These are phyloP conservation scores for Eragrostis curvula DNA, from an alignment of 176 grass and related monocot genomes.

Conservation along the genomic window DNA sequence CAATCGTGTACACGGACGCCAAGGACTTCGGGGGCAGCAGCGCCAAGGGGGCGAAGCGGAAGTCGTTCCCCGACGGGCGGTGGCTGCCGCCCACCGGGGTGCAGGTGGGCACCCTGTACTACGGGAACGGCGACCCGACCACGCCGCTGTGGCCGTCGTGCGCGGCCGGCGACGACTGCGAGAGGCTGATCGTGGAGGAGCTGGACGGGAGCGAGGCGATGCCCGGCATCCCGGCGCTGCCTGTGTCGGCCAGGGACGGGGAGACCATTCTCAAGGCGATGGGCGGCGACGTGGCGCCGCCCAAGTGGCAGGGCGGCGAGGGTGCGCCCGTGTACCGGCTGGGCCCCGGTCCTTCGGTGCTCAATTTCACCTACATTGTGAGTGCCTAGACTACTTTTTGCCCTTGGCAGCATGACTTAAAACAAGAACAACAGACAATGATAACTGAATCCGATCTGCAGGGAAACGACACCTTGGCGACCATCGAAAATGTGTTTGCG, in stretches of 20 bases:
- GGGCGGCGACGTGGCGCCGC: conserved; percentile 66
- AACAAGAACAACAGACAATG: background rate
- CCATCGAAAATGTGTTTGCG: conserved; percentile 86
- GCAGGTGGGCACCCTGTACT: conserved; percentile 68
- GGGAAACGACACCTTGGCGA: conserved; percentile 78
- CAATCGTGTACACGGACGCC: conserved; percentile 76
- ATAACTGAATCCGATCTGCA: conserved; percentile 28
- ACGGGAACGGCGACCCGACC: conserved; percentile 66
- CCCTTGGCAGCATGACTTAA: background rate
- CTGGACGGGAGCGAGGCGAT: conserved; percentile 60
- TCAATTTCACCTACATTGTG: conserved; percentile 86
- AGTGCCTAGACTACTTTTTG: background rate
- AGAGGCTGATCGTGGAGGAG: conserved; percentile 67
- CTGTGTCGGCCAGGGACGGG: conserved; percentile 75
- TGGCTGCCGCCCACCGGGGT: conserved; percentile 82
- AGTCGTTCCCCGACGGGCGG: conserved; percentile 56
- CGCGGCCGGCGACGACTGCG: conserved; percentile 55
- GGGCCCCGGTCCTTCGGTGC: conserved; percentile 73
- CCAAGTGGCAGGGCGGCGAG: conserved; percentile 79
- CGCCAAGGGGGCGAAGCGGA: conserved; percentile 22
- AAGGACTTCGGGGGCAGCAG: conserved; percentile 64
- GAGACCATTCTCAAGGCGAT: conserved; percentile 65
- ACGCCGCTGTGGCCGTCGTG: conserved; percentile 79
- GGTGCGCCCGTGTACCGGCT: conserved; percentile 63
- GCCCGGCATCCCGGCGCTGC: conserved; percentile 74